Conservation (phyloP, 1,139 yeast species). For the Kodamaea derodonti region DNA sequence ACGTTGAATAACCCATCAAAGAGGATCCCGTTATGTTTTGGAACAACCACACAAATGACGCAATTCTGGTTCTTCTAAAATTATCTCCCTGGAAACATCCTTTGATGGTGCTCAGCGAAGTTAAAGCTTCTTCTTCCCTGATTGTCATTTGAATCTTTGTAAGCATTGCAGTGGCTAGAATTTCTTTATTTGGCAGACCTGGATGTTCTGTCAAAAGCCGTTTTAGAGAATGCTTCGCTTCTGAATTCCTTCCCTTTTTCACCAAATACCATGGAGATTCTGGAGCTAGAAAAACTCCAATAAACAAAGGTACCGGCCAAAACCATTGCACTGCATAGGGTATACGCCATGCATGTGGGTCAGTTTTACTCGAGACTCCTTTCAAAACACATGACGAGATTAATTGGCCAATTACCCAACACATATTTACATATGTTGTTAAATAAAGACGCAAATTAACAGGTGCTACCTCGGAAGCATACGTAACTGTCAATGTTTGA, state of each 20-base stretch:
- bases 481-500: slow-evolving; percentile 46
- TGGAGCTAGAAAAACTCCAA: slow-evolving; percentile 38
- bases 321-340: slow-evolving; percentile 58
- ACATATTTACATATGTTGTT: slow-evolving; percentile 44
- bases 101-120: slow-evolving; percentile 12
- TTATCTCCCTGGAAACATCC: slow-evolving; percentile 48
- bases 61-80: slow-evolving; percentile 54
- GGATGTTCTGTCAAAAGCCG: slow-evolving; percentile 31
- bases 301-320: slow-evolving; percentile 51
- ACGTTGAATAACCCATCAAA: slow-evolving; percentile 53
- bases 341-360: slow-evolving; percentile 33
- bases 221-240: slow-evolving; percentile 32
- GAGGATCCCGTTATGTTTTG: slow-evolving; percentile 53
- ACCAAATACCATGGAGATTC: slow-evolving; percentile 46
- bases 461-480: slow-evolving; percentile 53
- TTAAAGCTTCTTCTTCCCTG: slow-evolving; percentile 35
- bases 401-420: slow-evolving; percentile 52
- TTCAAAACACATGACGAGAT: slow-evolving; percentile 45
- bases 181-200: slow-evolving; percentile 27
- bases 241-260: slow-evolving; percentile 28
- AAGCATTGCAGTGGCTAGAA: slow-evolving; percentile 38
- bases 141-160: slow-evolving; percentile 35
- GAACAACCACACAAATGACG: slow-evolving; percentile 43
- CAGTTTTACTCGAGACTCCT: slow-evolving; percentile 23
- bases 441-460: slow-evolving; percentile 43